Percentiles rank a stretch among this genome's conserved stretches.
Conservation (phyloP, 2,329 filamentous ascomycete species). For the Clathrospora elynae region DNA sequence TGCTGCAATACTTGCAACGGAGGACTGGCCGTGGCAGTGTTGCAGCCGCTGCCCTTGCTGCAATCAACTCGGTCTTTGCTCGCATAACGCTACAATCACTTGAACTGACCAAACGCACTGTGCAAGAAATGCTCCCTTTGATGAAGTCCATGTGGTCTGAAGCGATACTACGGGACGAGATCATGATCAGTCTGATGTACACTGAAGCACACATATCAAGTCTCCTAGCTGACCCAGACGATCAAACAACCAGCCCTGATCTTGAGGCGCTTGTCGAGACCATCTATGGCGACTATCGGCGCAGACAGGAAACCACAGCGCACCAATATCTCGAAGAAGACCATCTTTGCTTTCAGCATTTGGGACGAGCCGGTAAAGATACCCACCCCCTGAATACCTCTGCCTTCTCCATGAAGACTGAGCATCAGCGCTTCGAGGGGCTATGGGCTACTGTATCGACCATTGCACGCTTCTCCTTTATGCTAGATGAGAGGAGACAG, state of each 20-base stretch:
- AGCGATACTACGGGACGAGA: slow-evolving; percentile 69
- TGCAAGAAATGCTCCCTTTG: slow-evolving; percentile 68
- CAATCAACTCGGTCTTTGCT: slow-evolving; percentile 73
- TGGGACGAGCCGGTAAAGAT: slow-evolving; percentile 41
- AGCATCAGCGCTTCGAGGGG: slow-evolving; percentile 35
- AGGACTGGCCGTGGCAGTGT: slow-evolving; percentile 69
- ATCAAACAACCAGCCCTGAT: slow-evolving; percentile 37
- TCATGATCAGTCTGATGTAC: slow-evolving; percentile 73
- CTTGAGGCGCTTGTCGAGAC: slow-evolving; percentile 71
- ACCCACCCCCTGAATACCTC: slow-evolving; percentile 36
- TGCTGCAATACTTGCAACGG: slow-evolving; percentile 66
- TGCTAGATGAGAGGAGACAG: slow-evolving; percentile 40
- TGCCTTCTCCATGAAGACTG: slow-evolving; percentile 44
- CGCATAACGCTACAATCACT: slow-evolving; percentile 71
- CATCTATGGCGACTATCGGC: slow-evolving; percentile 79
- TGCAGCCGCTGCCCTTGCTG: slow-evolving; percentile 72
- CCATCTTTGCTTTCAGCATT: slow-evolving; percentile 63
- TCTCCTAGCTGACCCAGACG: slow-evolving; percentile 33
- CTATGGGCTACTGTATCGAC: slow-evolving; percentile 47
- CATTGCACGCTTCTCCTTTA: slow-evolving; percentile 48
- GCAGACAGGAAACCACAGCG: slow-evolving; percentile 61
- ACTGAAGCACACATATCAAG: slow-evolving; percentile 53
- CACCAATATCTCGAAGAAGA: slow-evolving; percentile 68
- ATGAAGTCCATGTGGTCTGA: slow-evolving; percentile 76
- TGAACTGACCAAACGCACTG: slow-evolving; percentile 63